phyloP scores from a whole-genome alignment of 805 yeast species.

The Phaffomyces opuntiae region DNA sequence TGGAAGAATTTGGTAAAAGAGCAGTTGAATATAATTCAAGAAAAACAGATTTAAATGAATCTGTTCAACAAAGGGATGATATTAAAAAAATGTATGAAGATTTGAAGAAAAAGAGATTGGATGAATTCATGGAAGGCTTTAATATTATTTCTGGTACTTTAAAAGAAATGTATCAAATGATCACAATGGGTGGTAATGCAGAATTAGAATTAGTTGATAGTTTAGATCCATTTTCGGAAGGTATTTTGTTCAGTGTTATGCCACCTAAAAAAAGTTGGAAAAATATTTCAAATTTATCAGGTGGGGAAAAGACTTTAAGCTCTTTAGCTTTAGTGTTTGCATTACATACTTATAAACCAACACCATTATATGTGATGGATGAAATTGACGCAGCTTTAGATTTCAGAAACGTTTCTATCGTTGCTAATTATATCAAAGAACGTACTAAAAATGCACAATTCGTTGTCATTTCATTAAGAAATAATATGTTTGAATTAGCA shows the following conservation, averaged over 20 bases:
- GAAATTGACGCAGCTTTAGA: constrained; percentile 99
- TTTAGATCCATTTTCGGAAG: constrained; percentile 96
- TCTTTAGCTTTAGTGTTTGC: constrained; percentile 96
- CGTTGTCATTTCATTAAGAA: constrained; percentile 88
- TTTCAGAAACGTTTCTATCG: constrained; percentile 93
- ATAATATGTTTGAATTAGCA: constrained; percentile 97
- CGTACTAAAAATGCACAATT: constrained; percentile 95
- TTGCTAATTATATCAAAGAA: constrained; percentile 94
- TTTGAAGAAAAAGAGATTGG: constrained; percentile 64
- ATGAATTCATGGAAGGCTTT: constrained; percentile 93
- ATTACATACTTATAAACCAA: constrained; percentile 90
- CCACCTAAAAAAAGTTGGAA: constrained; percentile 99
- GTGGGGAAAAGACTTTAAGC: constrained; percentile 95
- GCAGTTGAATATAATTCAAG: constrained; percentile 57
- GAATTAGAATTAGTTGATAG: constrained; percentile 93
- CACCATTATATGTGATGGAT: constrained; percentile 97
- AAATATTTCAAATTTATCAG: constrained; percentile 88
- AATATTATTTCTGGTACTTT: constrained; percentile 76
- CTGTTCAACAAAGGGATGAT: constrained; percentile 61
- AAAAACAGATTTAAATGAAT: constrained; percentile 56
- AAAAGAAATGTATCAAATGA: constrained; percentile 97
- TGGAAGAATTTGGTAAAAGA: constrained; percentile 70
- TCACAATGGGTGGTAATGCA: constrained; percentile 99
- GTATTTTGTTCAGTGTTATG: constrained; percentile 94
- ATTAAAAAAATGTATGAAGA: constrained; percentile 57